Conservation (phyloP, 768 basidiomycete genomes). For the Amanita brunnescens region DNA sequence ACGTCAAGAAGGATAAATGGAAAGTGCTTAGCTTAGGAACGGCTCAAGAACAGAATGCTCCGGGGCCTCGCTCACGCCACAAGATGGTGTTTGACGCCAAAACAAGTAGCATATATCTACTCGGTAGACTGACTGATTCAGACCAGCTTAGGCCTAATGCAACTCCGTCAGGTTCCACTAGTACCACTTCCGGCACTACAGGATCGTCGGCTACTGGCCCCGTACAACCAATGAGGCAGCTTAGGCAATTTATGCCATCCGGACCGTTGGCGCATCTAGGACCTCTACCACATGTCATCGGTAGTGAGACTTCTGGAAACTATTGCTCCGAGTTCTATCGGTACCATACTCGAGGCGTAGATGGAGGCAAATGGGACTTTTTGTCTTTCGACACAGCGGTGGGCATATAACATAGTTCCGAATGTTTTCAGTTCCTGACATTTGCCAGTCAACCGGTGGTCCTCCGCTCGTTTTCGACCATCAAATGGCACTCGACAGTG, state of each 20-base stretch:
- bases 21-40: constrained; percentile 47
- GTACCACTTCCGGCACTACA: neutral
- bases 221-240: neutral
- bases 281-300: constrained; percentile 5
- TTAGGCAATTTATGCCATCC: neutral
- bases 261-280: neutral
- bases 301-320: constrained; percentile 15
- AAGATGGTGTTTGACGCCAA: constrained; percentile 75
- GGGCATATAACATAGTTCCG: constrained; percentile 14
- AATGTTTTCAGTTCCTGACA: neutral
- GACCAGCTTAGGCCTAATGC: constrained; percentile 29
- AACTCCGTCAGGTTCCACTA: constrained; percentile 2
- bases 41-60: constrained; percentile 51
- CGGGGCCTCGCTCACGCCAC: constrained; percentile 66
- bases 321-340: constrained; percentile 67
- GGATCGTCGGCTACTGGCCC: neutral
- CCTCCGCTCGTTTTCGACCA: constrained; percentile 74
- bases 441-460: constrained; percentile 49
- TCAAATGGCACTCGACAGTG: constrained; percentile 71
- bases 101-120: constrained; percentile 60
- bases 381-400: constrained; percentile 62
- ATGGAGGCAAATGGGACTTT: constrained; percentile 65
- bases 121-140: constrained; percentile 59
- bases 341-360: constrained; percentile 57
- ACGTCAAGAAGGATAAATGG: constrained; percentile 54